phyloP scores from a whole-genome alignment of 2,329 filamentous ascomycete species.

The Diaporthe sp. region DNA sequence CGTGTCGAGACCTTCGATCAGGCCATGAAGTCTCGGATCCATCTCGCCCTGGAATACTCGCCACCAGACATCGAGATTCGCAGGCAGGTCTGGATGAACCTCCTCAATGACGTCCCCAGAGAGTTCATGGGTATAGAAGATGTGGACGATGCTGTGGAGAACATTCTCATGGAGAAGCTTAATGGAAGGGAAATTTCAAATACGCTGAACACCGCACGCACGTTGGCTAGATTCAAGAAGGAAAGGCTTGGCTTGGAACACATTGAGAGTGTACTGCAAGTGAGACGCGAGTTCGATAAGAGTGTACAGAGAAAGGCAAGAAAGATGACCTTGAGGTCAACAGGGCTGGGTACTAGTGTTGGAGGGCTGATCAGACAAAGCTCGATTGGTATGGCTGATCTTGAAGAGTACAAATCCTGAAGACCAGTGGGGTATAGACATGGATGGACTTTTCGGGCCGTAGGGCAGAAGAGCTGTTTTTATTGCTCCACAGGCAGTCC shows the following conservation, averaged over 20 bases:
- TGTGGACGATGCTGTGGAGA: slow-evolving; percentile 19
- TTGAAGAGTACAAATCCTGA: slow-evolving; percentile 1
- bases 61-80: not conserved
- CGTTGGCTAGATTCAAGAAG: slow-evolving; percentile 26
- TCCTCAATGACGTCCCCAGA: not conserved
- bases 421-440: fast-evolving
- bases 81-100: not conserved
- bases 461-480: not conserved
- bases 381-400: not conserved
- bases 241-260: slow-evolving; percentile 10
- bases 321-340: not conserved
- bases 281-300: not conserved
- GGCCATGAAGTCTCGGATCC: not conserved
- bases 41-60: not conserved
- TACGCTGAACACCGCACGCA: slow-evolving; percentile 35
- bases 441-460: no score
- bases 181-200: slow-evolving; percentile 40
- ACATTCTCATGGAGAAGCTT: slow-evolving; percentile 31
- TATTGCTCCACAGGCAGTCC: not conserved
- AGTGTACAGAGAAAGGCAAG: not conserved
- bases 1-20: not conserved
- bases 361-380: not conserved
- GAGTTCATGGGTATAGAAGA: slow-evolving; percentile 5
- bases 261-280: not conserved
- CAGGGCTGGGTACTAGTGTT: not conserved